A percentile compares a stretch with the other conserved stretches of the same genome.
Conservation (phyloP, 2,329 filamentous ascomycete genomes). For the Corynespora cassiicola region DNA sequence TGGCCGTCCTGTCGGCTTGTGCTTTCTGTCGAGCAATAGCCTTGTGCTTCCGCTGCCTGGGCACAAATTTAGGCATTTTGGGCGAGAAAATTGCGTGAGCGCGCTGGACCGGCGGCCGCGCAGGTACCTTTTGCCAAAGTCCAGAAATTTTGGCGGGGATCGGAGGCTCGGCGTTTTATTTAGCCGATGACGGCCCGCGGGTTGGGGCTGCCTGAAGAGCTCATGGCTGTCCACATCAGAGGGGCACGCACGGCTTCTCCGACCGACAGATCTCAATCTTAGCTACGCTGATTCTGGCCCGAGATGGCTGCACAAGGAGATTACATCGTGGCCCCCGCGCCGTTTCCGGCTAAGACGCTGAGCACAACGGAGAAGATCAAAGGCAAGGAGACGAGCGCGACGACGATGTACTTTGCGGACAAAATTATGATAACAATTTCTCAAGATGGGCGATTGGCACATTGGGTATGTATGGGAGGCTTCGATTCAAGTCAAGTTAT, state of each 20-base stretch:
- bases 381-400: slow-evolving; percentile 74
- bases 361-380: slow-evolving; percentile 65
- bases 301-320: slow-evolving; percentile 14
- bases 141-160: slow-evolving; percentile 45
- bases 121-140: too few relatives aligned
- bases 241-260: too few relatives aligned
- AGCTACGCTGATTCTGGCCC: too few relatives aligned
- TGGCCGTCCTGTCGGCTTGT: slow-evolving; percentile 46
- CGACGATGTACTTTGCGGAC: slow-evolving; percentile 78
- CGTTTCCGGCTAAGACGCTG: slow-evolving; percentile 73
- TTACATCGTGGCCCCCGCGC: slow-evolving; percentile 43
- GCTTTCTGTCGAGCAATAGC: slow-evolving; percentile 69
- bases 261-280: too few relatives aligned
- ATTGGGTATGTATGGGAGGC: slow-evolving; percentile 93
- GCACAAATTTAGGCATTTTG: slow-evolving; percentile 51
- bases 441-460: slow-evolving; percentile 82
- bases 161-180: slow-evolving; percentile 19
- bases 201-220: background rate
- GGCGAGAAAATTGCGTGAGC: slow-evolving; percentile 1
- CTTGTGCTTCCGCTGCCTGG: slow-evolving; percentile 66
- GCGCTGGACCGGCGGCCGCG: background rate
- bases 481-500: too few relatives aligned
- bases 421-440: slow-evolving; percentile 90
- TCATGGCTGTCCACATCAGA: too few relatives aligned
- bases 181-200: too few relatives aligned